Base-by-base conservation (phyloP, 257 asterid species). In the Lavandula angustifolia region DNA sequence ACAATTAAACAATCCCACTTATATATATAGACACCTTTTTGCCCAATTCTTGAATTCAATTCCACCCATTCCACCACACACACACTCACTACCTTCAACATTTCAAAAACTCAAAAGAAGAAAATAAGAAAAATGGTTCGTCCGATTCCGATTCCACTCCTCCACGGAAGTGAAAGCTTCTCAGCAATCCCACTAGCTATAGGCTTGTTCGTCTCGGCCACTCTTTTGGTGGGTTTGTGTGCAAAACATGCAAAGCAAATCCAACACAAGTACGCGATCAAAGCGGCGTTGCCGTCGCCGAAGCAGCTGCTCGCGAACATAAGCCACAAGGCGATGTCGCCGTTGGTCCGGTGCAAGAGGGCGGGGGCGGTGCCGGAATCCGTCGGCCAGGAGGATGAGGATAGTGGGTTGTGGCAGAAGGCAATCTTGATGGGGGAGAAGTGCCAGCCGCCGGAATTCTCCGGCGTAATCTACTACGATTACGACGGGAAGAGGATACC, bases 361-460 rank as follows among this genome's bases (percentile, higher is more conserved):
- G 5, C 68, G 40, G 7, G 27, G 22, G 17, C 3, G 75, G 37
- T 9, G 64, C 33, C 54, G 54, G 17, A 12, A 18, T 13, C 9
- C 40, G n/a, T 4, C 9, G 34, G 32, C 54, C 37, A 13, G 47
- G 17, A 55, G n/a, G 56, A 33, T 9, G 68, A 73, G 43, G 91
- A 80, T 53, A 65, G 60, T 3, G 96, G 96, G 3, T 29, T 91
- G 66, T 91, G 96, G 98, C 94, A 86, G 59, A 91, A 91, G 76
- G 84, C 85, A 10, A 91, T 88, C 11, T 52, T 88, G 83, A 84
- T 88, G 91, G 95, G 95, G 3, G 97, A 85, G 77, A 84, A 67
- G 67, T 89, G 95, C 60, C 87, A 86, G 64, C 96, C 98, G 35
- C 98, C 87, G 12, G 86, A 88, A 49, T 91, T 91, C 74, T 80